Base-by-base conservation (phyloP, 805 yeast genomes). In the baker's yeast (Saccharomyces cerevisiae) region DNA sequence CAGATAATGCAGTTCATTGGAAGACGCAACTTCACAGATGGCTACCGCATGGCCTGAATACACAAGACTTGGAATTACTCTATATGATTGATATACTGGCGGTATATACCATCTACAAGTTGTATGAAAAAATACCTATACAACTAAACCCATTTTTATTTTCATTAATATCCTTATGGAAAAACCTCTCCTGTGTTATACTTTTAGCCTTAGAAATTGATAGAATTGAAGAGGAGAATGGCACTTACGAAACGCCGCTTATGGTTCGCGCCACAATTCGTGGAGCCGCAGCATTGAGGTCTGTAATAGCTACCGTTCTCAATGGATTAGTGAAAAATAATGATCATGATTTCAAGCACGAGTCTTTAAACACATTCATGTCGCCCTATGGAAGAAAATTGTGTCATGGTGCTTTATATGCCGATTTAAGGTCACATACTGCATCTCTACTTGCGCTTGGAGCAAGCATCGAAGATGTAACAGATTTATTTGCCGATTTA, bases 381-480 rank as follows among this genome's bases (percentile, higher is more conserved):
- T 81, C 84, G 22, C 90, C 91, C 1, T 78, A 81, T 69, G 87
- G 84, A 1, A 72, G 91, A 56, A 77, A 80, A 53, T 67, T 76
- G 22, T 81, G 83, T 22, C 77, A 77, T 51, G 91, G 92, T 3
- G 76, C 85, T 0, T 64, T 85, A 30, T 74, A 70, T 61, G 76
- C 80, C 3, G 88, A 83, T 63, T 76, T 82, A 64, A 73, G 85
- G 59, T 73, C 81, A 51, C 79, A 80, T 54, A 78, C 82, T 32
- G 80, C 84, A 2, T 79, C 84, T 1, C 71, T 83, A 65, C 65
- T 78, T 22, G 78, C 81, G 0, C 59, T 78, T 13, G 83, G 83
- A 0, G 63, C 71, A 5, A 78, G 75, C 26, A 56, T 76, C 30
- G 73, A 74, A 17, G 82, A 79, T 55, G 76, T 82, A 6, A 79